phyloP scores from a whole-genome alignment of 2,329 filamentous ascomycete species.

The Xylariaceae sp. region DNA sequence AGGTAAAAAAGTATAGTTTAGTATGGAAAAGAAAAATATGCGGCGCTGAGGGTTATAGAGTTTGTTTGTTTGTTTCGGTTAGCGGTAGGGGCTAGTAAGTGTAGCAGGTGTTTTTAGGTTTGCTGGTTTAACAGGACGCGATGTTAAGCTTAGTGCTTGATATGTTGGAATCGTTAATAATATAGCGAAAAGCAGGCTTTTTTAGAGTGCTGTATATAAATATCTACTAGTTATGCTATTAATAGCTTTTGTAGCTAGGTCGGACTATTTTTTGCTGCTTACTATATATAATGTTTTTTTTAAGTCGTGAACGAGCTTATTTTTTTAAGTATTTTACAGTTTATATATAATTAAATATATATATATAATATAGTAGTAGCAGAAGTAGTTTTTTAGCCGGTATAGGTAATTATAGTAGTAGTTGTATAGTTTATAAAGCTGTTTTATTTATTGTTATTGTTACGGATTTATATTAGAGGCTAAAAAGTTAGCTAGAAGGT shows the following conservation, averaged over 20 bases:
- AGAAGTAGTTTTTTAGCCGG: no score
- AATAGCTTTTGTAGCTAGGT: not conserved
- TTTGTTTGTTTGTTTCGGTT: no score
- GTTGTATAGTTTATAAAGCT: no score
- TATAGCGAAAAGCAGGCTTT: not conserved
- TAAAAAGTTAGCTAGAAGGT: no score
- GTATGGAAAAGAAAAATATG: not conserved
- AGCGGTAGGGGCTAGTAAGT: no score
- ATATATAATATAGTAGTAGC: no score
- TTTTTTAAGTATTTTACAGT: no score
- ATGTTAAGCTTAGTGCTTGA: not conserved
- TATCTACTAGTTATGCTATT: not conserved
- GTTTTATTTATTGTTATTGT: no score
- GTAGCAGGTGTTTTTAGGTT: not conserved
- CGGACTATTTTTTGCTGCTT: not conserved
- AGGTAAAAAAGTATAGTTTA: not conserved
- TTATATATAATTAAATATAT: no score
- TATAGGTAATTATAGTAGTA: no score
- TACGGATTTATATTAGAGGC: not conserved
- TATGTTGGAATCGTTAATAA: not conserved
- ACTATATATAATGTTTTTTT: not conserved
- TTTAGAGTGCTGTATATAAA: not conserved
- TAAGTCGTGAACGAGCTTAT: not conserved
- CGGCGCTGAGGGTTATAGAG: not conserved
- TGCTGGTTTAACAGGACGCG: not conserved